phyloP scores from a whole-genome alignment of 2,329 filamentous ascomycete genomes.

The Neoscytalidium dimidiatum region DNA sequence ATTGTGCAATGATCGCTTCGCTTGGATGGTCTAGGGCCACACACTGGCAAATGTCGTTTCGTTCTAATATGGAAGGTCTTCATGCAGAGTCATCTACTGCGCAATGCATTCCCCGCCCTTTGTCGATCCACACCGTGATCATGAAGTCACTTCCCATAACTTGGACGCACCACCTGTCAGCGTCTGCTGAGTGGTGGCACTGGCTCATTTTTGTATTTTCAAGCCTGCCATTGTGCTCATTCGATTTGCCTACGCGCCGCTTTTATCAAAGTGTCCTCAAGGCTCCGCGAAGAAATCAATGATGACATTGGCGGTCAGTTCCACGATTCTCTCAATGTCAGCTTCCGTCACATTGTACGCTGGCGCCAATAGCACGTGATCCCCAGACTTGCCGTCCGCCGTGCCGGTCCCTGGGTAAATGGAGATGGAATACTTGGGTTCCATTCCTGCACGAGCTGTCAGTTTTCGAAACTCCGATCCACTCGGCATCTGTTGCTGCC shows the following conservation, averaged over 20 bases:
- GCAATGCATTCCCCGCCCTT: slow-evolving; percentile 12
- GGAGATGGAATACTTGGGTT: slow-evolving; percentile 52
- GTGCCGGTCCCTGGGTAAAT: slow-evolving; percentile 67
- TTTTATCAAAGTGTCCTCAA: not conserved
- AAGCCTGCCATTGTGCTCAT: too few relatives aligned
- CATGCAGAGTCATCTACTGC: slow-evolving; percentile 14
- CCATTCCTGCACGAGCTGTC: slow-evolving; percentile 36
- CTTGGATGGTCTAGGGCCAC: slow-evolving; percentile 6
- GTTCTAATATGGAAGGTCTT: slow-evolving; percentile 4
- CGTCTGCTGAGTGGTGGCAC: not conserved
- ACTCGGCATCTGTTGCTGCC: slow-evolving; percentile 24
- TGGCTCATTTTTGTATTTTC: not conserved
- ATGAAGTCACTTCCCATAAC: not conserved
- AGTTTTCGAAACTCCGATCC: not conserved
- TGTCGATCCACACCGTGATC: not conserved
- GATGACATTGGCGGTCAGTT: slow-evolving; percentile 54
- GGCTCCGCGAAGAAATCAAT: slow-evolving; percentile 45
- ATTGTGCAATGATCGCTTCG: not conserved
- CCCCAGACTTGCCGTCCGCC: slow-evolving; percentile 60
- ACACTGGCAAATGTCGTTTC: not conserved
- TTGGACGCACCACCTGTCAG: not conserved
- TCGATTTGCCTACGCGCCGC: too few relatives aligned
- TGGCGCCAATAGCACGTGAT: slow-evolving; percentile 71
- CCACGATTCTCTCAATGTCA: slow-evolving; percentile 60
- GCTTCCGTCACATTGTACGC: slow-evolving; percentile 63